These are phyloP conservation scores for Sphaerobolus stellatus DNA, from an alignment of 1,284 basidiomycete genomes.

Conservation along the genomic window DNA sequence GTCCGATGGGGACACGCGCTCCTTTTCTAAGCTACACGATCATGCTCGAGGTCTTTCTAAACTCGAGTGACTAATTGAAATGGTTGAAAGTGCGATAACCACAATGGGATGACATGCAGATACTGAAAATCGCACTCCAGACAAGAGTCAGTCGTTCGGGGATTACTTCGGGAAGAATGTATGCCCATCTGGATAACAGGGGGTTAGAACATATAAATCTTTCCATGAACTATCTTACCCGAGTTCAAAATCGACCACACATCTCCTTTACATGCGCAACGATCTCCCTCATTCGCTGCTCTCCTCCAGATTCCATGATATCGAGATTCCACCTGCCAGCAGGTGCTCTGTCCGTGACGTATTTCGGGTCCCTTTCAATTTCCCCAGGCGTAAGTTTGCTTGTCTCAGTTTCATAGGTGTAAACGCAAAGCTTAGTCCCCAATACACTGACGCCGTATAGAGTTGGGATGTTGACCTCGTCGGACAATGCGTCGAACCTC, in stretches of 20 bases:
- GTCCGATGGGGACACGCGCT: too few relatives aligned
- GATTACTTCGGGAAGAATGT: too few relatives aligned
- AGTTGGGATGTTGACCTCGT: not conserved
- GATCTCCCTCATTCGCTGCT: not conserved
- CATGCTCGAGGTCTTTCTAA: too few relatives aligned
- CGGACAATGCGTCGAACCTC: not conserved
- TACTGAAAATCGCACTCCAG: too few relatives aligned
- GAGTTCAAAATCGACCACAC: not conserved
- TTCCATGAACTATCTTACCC: too few relatives aligned
- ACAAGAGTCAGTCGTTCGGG: too few relatives aligned
- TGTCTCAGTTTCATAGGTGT: not conserved
- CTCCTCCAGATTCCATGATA: not conserved
- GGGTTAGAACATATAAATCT: too few relatives aligned
- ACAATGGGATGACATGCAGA: too few relatives aligned
- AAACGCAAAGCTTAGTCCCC: not conserved
- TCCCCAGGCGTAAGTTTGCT: not conserved
- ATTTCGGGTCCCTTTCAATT: not conserved
- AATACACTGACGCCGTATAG: not conserved
- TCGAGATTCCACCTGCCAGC: not conserved
- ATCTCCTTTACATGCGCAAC: not conserved
- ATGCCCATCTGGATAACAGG: too few relatives aligned
- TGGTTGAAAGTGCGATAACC: too few relatives aligned
- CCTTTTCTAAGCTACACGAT: too few relatives aligned
- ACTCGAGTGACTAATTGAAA: too few relatives aligned
- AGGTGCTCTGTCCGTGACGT: not conserved